Base-by-base conservation (phyloP, 1,139 yeast genomes). In the Arxiozyma bovina region DNA sequence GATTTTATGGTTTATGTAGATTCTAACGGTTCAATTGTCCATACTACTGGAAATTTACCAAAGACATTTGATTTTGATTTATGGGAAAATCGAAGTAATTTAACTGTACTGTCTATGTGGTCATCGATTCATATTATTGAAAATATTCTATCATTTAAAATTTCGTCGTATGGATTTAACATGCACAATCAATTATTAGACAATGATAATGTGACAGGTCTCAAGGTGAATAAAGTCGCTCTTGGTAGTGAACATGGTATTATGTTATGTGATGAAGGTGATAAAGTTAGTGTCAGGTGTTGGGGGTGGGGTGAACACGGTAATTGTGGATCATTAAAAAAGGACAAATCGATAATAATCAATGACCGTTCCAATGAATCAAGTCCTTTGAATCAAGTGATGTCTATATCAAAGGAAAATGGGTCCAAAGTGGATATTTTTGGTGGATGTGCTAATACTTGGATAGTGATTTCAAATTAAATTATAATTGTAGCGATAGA, bases 291-390 rank as follows among this genome's bases (percentile, higher is more conserved):
- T 27, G 38, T 38, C 50, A 50, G 23, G 17, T 79, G 91, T 3
- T 93, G 98, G 98, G 99, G 99, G 0, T 93, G 99, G 99, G 97
- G 97, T 27, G 99, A 93, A 66, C 99, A 93, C 67, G 98, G 99
- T 0, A 93, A 93, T 66, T 91, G 98, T 70, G 98, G 98, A 7
- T n/a, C 48, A 7, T 41, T 42, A 21, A 34, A 42, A 21, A 47
- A 41, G 8, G 45, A 54, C 11, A 52, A 51, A 30, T 25, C 51
- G 1, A 48, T 45, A 21, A 50, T 53, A 9, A 51, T 55, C 34
- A 65, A 63, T 48, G 69, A 64, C 47, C 51, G 56, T 48, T 59
- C 66, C 21, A 65, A 65, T 54, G 58, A 56, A 23, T 48, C 54
- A 5, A 65, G 67, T 47, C 61, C 61, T 3, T 50, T 65, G n/a